Conservation (phyloP, 371 early-diverging fungal genomes). For the Smittium culicis region DNA sequence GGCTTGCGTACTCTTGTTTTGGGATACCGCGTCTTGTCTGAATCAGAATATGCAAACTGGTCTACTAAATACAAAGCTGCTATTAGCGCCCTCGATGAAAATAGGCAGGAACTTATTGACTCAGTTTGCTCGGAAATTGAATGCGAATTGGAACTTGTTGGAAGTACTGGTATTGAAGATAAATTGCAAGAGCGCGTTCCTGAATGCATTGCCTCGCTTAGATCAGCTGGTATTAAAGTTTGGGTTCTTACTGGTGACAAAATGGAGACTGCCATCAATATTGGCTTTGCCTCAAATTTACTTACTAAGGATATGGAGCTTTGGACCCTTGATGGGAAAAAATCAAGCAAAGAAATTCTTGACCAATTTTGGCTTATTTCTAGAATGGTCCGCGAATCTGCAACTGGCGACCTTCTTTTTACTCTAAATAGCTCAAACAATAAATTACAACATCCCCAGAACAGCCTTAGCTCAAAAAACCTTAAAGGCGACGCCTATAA, state of each 20-base stretch:
- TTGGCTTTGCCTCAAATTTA: constrained; percentile 80
- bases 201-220: constrained; percentile 70
- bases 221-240: constrained; percentile 86
- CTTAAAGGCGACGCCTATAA: background rate
- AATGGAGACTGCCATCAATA: constrained; percentile 97
- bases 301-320: constrained; percentile 57
- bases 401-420: background rate
- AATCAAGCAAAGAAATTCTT: constrained; percentile 29
- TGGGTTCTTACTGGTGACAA: constrained; percentile 99
- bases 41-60: constrained; percentile 58
- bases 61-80: constrained; percentile 49
- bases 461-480: too few relatives aligned
- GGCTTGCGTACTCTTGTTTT: constrained; percentile 84
- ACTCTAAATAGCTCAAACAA: background rate
- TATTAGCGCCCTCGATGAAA: constrained; percentile 43
- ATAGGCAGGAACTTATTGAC: constrained; percentile 60
- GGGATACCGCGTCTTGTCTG: constrained; percentile 51
- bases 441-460: background rate
- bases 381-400: constrained; percentile 22
- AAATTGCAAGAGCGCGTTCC: constrained; percentile 92
- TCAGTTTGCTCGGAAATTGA: constrained; percentile 63
- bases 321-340: constrained; percentile 48
- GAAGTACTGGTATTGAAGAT: constrained; percentile 98
- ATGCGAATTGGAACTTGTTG: constrained; percentile 61
- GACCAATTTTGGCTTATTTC: constrained; percentile 36